Base-by-base conservation (phyloP, 371 early-diverging fungal species). In the Amoeboaphelidium protococcarum region DNA sequence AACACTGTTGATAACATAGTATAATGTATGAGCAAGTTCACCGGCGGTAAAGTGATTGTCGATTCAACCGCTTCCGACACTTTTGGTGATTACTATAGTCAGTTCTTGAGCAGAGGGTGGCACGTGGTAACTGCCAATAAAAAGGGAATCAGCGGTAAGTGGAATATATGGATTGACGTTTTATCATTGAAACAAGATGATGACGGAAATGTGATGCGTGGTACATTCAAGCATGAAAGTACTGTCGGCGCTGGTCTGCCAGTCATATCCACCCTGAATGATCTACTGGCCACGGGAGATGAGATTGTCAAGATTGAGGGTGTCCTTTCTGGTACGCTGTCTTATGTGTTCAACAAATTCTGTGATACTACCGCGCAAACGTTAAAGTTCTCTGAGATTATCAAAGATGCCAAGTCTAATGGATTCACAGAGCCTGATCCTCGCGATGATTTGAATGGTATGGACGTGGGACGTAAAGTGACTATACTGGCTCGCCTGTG, bases 371-470 rank as follows among this genome's bases (percentile, higher is more conserved):
- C 37, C 2, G 44, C 51, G 22, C 58, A 50, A 21, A 37, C 44
- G 2, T 58, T 64, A 23, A 58, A 60, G 26, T 92, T 95, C 64
- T 86, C 88, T 1, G 76, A 79, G 42, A 82, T 79, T 50, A 90
- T 95, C 46, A 60, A 67, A 52, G 72, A 72, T 1, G 96, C 92
- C 48, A 90, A 85, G 63, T 75, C 73, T 27, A 68, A 77, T 25
- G 96, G 96, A 0, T 95, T 85, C 63, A 95, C 96, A 21, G 96
- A 95, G 57, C 96, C 96, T 41, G 94, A 95, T 58, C 94, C 96
- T 40, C 71, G 92, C 45, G 96, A 95, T 58, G 96, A 95, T 55
- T 69, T 92, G 55, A 92, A 89, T 53, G 96, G 96, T 41, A 73
- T 91, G 78, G 96, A 95, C 57, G 91, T 95, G n/a, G 94, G 85